Conservation (phyloP, 805 yeast genomes). For the Nakazawaea anatomiae region DNA sequence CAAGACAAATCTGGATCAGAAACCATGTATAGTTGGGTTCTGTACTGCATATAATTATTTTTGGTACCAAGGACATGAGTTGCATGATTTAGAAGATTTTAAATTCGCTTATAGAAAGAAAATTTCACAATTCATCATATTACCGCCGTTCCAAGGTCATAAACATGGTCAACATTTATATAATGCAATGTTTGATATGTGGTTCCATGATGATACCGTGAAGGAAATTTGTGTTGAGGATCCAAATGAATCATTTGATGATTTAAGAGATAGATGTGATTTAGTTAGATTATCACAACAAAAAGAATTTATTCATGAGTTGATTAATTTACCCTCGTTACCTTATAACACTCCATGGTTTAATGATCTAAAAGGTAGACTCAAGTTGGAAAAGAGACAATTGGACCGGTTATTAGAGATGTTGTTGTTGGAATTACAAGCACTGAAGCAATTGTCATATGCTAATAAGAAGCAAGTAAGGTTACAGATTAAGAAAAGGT, state of each 20-base stretch:
- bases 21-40: slow-evolving; percentile 63
- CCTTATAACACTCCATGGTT: slow-evolving; percentile 32
- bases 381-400: slow-evolving; percentile 74
- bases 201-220: slow-evolving; percentile 49
- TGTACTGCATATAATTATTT: slow-evolving; percentile 81
- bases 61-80: slow-evolving; percentile 52
- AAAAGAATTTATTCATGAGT: slow-evolving; percentile 22
- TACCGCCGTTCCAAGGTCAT: slow-evolving; percentile 78
- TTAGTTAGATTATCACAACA: slow-evolving; percentile 39
- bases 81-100: slow-evolving; percentile 37
- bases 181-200: slow-evolving; percentile 42
- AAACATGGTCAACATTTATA: slow-evolving; percentile 72
- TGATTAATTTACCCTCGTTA: slow-evolving; percentile 17
- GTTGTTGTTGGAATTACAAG: slow-evolving; percentile 41
- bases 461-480: slow-evolving; percentile 38
- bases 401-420: slow-evolving; percentile 74
- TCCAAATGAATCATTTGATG: slow-evolving; percentile 90
- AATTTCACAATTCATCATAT: slow-evolving; percentile 78
- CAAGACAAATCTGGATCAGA: slow-evolving; percentile 26
- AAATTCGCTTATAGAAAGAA: slow-evolving; percentile 49
- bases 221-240: slow-evolving; percentile 86
- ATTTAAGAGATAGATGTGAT: slow-evolving; percentile 80
- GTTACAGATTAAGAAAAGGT: slow-evolving; percentile 63
- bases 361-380: slow-evolving; percentile 26
- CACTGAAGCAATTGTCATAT: slow-evolving; percentile 14